Conservation (phyloP, 2,329 filamentous ascomycete species). For the Alternaria angustiovoidea region DNA sequence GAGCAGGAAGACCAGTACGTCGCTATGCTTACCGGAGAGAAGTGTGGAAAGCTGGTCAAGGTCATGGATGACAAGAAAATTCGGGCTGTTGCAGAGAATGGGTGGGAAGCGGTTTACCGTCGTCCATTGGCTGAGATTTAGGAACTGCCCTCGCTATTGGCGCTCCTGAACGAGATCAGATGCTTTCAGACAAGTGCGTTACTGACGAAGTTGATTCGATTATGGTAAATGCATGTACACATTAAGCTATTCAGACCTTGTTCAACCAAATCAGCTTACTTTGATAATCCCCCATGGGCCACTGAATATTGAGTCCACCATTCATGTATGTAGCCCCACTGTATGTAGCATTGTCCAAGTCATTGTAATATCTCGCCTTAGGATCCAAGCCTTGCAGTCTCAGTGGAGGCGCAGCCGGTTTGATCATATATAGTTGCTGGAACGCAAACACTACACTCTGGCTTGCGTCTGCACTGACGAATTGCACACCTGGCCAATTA, state of each 20-base stretch:
- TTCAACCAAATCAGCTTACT: conserved; percentile 66
- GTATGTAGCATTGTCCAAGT: conserved; percentile 62
- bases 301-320: conserved; percentile 63
- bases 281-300: conserved; percentile 61
- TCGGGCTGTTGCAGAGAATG: background rate
- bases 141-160: background rate
- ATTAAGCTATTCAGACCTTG: conserved; percentile 35
- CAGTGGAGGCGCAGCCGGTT: conserved; percentile 63
- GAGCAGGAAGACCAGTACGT: background rate
- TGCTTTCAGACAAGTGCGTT: background rate
- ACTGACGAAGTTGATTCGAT: background rate
- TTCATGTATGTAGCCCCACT: conserved; percentile 71
- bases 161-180: background rate
- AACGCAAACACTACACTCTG: conserved; percentile 67
- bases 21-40: background rate
- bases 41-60: conserved; percentile 1
- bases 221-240: background rate
- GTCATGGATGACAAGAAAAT: conserved; percentile 7
- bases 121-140: background rate
- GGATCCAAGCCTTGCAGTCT: conserved; percentile 66
- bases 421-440: conserved; percentile 62
- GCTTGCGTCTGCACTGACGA: conserved; percentile 61
- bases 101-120: conserved; percentile 1
- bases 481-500: conserved; percentile 70
- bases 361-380: conserved; percentile 59